Percentiles rank a stretch among this genome's conserved stretches.
phyloP scores from a whole-genome alignment of 371 early-diverging fungal species.

The Mortierella sp. region DNA sequence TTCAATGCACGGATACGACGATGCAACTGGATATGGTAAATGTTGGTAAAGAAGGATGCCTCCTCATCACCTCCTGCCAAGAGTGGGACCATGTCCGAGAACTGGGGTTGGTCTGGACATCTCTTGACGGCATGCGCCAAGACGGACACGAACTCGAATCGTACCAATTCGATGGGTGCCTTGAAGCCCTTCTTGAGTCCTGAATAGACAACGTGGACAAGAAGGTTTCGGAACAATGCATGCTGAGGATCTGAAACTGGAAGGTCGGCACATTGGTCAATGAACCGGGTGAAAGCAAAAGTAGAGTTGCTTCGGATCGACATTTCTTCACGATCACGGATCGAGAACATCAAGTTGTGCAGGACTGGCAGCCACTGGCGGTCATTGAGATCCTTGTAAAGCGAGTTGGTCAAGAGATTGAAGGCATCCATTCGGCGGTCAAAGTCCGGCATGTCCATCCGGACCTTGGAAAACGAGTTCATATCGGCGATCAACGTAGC shows the following conservation, averaged over 20 bases:
- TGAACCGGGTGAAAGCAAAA: conserved; percentile 74
- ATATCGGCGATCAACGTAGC: conserved; percentile 72
- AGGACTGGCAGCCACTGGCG: conserved; percentile 92
- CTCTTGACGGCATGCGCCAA: conserved; percentile 71
- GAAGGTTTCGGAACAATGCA: conserved; percentile 57
- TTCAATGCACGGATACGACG: conserved; percentile 86
- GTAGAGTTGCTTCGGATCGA: conserved; percentile 87
- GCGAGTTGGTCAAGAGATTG: conserved; percentile 71
- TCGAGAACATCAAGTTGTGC: conserved; percentile 83
- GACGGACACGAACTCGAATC: conserved; percentile 76
- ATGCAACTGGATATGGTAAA: conserved; percentile 94
- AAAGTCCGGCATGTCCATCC: conserved; percentile 92
- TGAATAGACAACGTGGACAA: conserved; percentile 76
- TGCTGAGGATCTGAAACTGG: conserved; percentile 53
- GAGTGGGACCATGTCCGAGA: conserved; percentile 74
- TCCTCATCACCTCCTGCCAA: conserved; percentile 79
- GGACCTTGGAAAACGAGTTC: conserved; percentile 77
- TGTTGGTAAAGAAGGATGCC: conserved; percentile 77
- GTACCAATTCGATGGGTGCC: conserved; percentile 67
- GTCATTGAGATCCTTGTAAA: conserved; percentile 67
- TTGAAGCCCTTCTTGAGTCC: conserved; percentile 80
- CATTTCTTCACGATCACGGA: conserved; percentile 88
- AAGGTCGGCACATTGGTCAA: conserved; percentile 60
- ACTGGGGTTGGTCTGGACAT: conserved; percentile 67
- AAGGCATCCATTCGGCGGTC: conserved; percentile 85